These are phyloP conservation scores for Excoecaria agallocha DNA, from an alignment of 345 rosid species.

Conservation along the genomic window DNA sequence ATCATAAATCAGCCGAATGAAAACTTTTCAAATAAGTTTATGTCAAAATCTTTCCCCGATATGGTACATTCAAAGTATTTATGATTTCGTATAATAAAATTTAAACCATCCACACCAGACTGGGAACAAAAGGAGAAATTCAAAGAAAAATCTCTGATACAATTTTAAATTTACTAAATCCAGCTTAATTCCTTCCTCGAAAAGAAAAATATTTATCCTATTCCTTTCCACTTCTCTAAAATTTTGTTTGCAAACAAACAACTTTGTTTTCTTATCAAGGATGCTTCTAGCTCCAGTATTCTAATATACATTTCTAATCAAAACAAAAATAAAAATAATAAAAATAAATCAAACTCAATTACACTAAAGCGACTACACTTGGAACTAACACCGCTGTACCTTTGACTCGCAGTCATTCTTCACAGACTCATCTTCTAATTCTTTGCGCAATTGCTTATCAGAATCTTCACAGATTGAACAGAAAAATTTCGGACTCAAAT, in stretches of 20 bases:
- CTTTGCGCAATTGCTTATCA: constrained; percentile 41
- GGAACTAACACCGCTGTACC: constrained; percentile 29
- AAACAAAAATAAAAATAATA: background rate
- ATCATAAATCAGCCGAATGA: too few relatives aligned
- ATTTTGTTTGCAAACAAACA: constrained; percentile 25
- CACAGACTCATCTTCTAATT: constrained; percentile 21
- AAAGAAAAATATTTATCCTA: background rate
- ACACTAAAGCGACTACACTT: background rate
- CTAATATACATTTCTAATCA: background rate
- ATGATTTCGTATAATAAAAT: too few relatives aligned
- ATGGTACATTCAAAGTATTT: too few relatives aligned
- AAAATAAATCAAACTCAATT: background rate
- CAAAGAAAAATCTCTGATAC: background rate
- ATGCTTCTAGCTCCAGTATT: background rate
- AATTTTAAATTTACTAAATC: background rate
- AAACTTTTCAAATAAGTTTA: too few relatives aligned
- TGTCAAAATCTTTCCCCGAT: too few relatives aligned
- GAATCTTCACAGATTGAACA: constrained; percentile 42
- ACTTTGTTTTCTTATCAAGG: background rate
- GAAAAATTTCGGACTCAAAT: background rate
- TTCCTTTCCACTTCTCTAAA: background rate
- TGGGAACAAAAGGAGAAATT: constrained; percentile 8
- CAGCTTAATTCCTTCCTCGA: constrained; percentile 1
- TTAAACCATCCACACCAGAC: background rate
- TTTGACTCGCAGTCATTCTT: constrained; percentile 41